Percentiles rank a stretch among this genome's conserved stretches.
These are phyloP conservation scores for Zelopaecilomyces penicillatus DNA, from an alignment of 2,329 filamentous ascomycete species.

Conservation along the genomic window DNA sequence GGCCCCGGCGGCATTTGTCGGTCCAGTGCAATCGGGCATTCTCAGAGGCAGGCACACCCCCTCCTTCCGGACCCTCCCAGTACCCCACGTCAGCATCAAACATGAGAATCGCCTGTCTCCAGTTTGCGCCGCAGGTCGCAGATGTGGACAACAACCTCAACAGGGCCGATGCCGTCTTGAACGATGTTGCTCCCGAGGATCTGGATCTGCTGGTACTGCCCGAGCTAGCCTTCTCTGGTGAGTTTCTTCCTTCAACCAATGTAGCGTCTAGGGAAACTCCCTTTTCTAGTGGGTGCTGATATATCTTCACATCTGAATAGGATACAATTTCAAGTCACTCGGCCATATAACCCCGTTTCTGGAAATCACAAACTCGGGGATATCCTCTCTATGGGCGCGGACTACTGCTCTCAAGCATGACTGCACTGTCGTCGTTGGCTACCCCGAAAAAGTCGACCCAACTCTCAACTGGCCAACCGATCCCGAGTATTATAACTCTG, in stretches of 20 bases:
- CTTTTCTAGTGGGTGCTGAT: neutral
- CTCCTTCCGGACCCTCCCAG: no score
- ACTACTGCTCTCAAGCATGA: slow-evolving; percentile 56
- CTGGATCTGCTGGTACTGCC: slow-evolving; percentile 67
- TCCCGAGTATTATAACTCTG: slow-evolving; percentile 47
- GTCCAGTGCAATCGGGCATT: no score
- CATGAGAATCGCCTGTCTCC: slow-evolving; percentile 64
- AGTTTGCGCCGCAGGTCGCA: slow-evolving; percentile 65
- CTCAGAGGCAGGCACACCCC: no score
- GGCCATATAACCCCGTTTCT: slow-evolving; percentile 60
- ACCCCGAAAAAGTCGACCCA: slow-evolving; percentile 60
- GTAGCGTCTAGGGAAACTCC: neutral
- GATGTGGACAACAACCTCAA: slow-evolving; percentile 63
- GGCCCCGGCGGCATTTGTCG: no score
- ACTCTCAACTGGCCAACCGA: slow-evolving; percentile 39
- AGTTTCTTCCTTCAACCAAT: slow-evolving; percentile 11
- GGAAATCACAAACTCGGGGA: slow-evolving; percentile 57
- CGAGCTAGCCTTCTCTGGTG: slow-evolving; percentile 68
- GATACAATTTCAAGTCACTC: slow-evolving; percentile 70
- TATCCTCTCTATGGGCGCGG: slow-evolving; percentile 63
- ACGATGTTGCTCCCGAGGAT: slow-evolving; percentile 38
- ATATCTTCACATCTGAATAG: slow-evolving; percentile 25
- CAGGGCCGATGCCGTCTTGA: slow-evolving; percentile 57
- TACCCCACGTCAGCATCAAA: neutral
- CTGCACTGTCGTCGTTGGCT: slow-evolving; percentile 63